Percentiles rank a stretch among this genome's conserved stretches.
Evolutionary conservation across 1,284 basidiomycete species (phyloP).

Genomic region (Ustilago curta): DNA sequence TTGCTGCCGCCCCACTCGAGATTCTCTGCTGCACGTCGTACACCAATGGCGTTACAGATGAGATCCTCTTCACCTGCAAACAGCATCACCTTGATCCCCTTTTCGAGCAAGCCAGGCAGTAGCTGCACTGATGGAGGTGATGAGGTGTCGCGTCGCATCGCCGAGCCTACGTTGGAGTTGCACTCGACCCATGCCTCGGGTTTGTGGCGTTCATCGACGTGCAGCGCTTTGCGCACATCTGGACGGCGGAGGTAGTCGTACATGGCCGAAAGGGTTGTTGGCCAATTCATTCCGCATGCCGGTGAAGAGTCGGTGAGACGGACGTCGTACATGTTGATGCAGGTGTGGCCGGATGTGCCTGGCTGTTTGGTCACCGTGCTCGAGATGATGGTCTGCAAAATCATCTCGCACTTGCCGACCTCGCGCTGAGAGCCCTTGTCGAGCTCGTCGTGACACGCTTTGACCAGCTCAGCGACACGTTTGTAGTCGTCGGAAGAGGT

Average conservation of each 20-base stretch:
- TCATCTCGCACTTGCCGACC: conserved; percentile 76
- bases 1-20: conserved; percentile 86
- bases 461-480: conserved; percentile 71
- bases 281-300: conserved; percentile 99
- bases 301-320: conserved; percentile 84
- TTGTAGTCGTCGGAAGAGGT: conserved; percentile 75
- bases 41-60: conserved; percentile 91
- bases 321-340: conserved; percentile 95
- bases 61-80: conserved; percentile 96
- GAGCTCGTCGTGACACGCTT: conserved; percentile 74
- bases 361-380: conserved; percentile 71
- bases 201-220: conserved; percentile 77
- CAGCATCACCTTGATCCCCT: conserved; percentile 82
- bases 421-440: conserved; percentile 74
- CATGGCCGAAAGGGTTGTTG: conserved; percentile 83
- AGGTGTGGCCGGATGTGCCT: conserved; percentile 72
- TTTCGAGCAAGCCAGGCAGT: conserved; percentile 81
- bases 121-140: conserved; percentile 81
- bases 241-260: conserved; percentile 82
- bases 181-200: conserved; percentile 92
- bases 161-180: conserved; percentile 76
- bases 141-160: conserved; percentile 72
- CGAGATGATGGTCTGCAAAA: conserved; percentile 77
- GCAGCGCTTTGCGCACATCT: conserved; percentile 85
- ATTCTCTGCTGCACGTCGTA: conserved; percentile 84